Conservation (phyloP, 441 rosid species). For the Corymbia calophylla region DNA sequence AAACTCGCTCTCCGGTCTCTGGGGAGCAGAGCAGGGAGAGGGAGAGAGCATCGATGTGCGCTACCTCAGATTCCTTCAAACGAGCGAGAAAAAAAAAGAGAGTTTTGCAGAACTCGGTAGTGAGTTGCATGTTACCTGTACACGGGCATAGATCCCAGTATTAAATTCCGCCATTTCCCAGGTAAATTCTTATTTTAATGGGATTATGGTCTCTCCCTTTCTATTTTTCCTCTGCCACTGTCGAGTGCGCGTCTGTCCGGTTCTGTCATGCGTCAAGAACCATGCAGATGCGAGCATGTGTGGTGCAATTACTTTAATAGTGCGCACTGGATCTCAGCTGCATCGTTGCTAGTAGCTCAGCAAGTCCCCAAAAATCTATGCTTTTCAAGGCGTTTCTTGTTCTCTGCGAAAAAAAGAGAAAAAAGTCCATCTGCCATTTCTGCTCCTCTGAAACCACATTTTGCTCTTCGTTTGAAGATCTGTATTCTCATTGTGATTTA, state of each 20-base stretch:
- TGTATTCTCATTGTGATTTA: not conserved
- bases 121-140: not conserved
- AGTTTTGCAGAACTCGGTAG: not conserved
- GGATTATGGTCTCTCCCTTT: not conserved
- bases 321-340: slow-evolving; percentile 34
- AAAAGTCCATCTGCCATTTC: slow-evolving; percentile 11
- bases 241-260: not conserved
- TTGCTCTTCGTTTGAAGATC: slow-evolving; percentile 2
- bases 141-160: not conserved
- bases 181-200: not conserved
- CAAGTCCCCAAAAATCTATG: slow-evolving; percentile 12
- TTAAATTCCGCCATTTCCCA: not conserved
- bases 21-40: not conserved
- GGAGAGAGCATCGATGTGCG: not conserved
- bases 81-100: not conserved
- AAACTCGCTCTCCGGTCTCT: not conserved
- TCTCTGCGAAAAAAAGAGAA: slow-evolving; percentile 13
- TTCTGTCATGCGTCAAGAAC: not conserved
- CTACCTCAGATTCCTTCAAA: not conserved
- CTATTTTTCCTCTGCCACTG: not conserved
- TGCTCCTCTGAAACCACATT: slow-evolving; percentile 11
- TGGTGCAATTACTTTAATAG: slow-evolving; percentile 13
- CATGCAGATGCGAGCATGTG: slow-evolving; percentile 1
- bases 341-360: slow-evolving; percentile 3
- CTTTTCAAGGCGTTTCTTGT: slow-evolving; percentile 15